Conservation (phyloP, 495 filamentous ascomycete species). For the Hypoxylon lienhwacheense region DNA sequence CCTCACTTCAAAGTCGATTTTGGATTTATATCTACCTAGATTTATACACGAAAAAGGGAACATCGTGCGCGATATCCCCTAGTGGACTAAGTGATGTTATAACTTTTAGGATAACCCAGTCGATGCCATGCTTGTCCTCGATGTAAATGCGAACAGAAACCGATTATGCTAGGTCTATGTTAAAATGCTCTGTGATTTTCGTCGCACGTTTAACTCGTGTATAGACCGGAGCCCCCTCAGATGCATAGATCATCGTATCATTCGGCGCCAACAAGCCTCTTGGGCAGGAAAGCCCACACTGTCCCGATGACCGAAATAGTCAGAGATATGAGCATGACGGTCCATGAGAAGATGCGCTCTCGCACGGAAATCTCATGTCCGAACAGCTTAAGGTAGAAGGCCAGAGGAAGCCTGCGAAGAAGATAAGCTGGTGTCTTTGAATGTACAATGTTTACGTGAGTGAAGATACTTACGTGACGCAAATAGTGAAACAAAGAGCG, state of each 20-base stretch:
- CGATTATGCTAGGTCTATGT: too few relatives aligned
- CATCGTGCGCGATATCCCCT: too few relatives aligned
- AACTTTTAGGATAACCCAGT: too few relatives aligned
- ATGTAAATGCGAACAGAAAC: too few relatives aligned
- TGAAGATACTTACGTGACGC: constrained; percentile 66
- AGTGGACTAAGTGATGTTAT: too few relatives aligned
- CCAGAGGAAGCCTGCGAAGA: constrained; percentile 61
- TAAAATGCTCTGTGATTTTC: too few relatives aligned
- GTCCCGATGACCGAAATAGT: constrained; percentile 76
- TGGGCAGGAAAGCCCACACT: constrained; percentile 84
- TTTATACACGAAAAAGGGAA: too few relatives aligned
- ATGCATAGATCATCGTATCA: constrained; percentile 2
- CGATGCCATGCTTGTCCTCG: too few relatives aligned
- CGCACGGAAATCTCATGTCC: constrained; percentile 67
- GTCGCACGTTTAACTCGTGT: too few relatives aligned
- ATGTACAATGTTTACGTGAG: constrained; percentile 3
- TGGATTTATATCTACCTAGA: too few relatives aligned
- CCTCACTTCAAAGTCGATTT: too few relatives aligned
- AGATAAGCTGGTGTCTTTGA: neutral
- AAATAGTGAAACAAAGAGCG: constrained; percentile 91
- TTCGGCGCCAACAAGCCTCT: constrained; percentile 54
- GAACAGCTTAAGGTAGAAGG: constrained; percentile 94
- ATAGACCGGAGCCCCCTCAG: too few relatives aligned
- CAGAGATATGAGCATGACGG: constrained; percentile 68
- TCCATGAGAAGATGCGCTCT: constrained; percentile 69